Evolutionary conservation across 83 land plant genomes (phyloP), one percentile per base, ranked within the genome.

Genomic region (Larix sibirica): DNA sequence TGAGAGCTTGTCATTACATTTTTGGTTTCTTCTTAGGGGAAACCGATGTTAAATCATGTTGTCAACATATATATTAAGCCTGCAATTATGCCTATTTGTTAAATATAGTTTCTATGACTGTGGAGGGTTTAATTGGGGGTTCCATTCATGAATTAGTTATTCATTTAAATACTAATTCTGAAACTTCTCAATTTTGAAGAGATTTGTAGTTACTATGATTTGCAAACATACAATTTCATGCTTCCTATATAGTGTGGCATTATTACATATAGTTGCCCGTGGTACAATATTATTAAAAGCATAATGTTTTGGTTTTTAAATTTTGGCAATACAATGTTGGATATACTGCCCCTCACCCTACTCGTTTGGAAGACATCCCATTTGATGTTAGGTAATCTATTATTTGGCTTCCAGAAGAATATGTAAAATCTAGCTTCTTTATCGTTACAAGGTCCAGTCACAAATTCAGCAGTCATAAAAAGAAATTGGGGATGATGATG

Each of bases 241-340:
- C n/a, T n/a, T n/a, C n/a, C n/a, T n/a, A n/a, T n/a, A n/a, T n/a
- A 13, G 4, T 68, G 31, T 69, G 36, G 10, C 36, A n/a, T 31
- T 17, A 7, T 40, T 8, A 44, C n/a, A 9, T n/a, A 73, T 42
- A n/a, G 18, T 3, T n/a, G 9, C 24, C 12, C n/a, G 4, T 40
- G 56, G 13, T 73, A 44, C 56, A 42, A 5, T 26, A 40, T 42
- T 73, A 42, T n/a, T 50, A 73, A 42, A n/a, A n/a, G n/a, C n/a
- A n/a, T n/a, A n/a, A n/a, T n/a, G n/a, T n/a, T n/a, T n/a, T n/a
- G n/a, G n/a, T 73, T 44, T 73, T 44, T 47, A 73, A 73, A 77
- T 61, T 81, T 21, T 92, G 93, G 97, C 85, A 90, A 78, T 95
- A 94, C 75, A 83, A 90, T 77, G 91, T 87, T 83, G 95, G 90